phyloP scores from a whole-genome alignment of 2,329 filamentous ascomycete species.

The Aotearoamyces nothofagi region DNA sequence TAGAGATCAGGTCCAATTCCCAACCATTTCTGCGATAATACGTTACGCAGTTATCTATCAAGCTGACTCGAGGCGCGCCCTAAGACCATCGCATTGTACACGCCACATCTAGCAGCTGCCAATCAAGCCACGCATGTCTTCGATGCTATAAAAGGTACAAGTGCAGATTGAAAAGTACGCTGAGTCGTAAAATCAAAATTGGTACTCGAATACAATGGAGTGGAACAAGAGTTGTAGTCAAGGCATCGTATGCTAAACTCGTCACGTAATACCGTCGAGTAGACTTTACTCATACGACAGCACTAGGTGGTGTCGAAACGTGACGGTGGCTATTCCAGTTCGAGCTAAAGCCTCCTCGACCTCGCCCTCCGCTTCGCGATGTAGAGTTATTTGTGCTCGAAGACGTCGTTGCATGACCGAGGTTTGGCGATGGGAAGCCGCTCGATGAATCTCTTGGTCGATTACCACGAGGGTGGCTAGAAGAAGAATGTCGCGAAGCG shows the following conservation, averaged over 20 bases:
- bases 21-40: conserved; percentile 5
- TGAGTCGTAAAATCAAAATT: neutral
- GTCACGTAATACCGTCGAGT: conserved; percentile 3
- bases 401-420: conserved; percentile 10
- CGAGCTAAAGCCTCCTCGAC: conserved; percentile 10
- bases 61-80: neutral
- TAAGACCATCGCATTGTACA: neutral
- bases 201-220: neutral
- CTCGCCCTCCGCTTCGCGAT: conserved; percentile 10
- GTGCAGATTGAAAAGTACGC: neutral
- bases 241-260: conserved; percentile 6
- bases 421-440: conserved; percentile 11
- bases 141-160: neutral
- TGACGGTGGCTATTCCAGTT: conserved; percentile 13
- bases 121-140: neutral
- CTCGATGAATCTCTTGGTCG: conserved; percentile 15
- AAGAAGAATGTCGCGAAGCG: conserved; percentile 11
- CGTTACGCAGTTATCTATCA: conserved; percentile 1
- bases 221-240: no score
- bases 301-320: conserved; percentile 11
- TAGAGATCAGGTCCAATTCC: conserved; percentile 7
- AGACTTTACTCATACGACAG: conserved; percentile 12
- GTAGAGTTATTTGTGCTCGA: conserved; percentile 9
- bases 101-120: neutral
- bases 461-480: conserved; percentile 14